phyloP scores from a whole-genome alignment of 257 asterid species.

The Nicotiana knightiana region DNA sequence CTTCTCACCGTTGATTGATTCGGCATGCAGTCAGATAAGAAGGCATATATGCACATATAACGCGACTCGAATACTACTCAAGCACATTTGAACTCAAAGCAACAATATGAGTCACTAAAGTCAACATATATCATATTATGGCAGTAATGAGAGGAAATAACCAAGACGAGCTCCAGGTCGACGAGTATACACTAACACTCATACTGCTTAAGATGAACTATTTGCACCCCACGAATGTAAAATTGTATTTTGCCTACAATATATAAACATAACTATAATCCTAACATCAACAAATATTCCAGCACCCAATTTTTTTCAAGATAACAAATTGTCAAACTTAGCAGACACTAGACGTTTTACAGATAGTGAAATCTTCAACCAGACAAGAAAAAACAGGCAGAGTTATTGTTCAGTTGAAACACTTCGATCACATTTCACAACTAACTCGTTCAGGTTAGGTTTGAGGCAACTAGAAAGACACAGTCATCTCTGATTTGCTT shows the following conservation, averaged over 20 bases:
- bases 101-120: neutral
- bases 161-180: neutral
- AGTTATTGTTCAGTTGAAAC: neutral
- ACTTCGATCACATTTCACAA: neutral
- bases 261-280: neutral
- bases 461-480: neutral
- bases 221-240: neutral
- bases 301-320: neutral
- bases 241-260: neutral
- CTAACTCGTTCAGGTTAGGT: neutral
- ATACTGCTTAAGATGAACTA: neutral
- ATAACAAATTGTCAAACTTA: neutral
- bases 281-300: neutral
- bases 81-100: neutral
- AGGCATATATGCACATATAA: neutral
- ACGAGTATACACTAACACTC: neutral
- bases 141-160: neutral
- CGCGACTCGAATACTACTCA: neutral
- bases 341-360: neutral
- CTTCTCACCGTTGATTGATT: neutral
- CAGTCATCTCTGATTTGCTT: neutral
- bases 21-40: neutral
- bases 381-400: neutral
- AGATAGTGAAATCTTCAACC: neutral
- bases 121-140: neutral